Conservation (phyloP, 257 asterid genomes). For the Jacaranda copaia region DNA sequence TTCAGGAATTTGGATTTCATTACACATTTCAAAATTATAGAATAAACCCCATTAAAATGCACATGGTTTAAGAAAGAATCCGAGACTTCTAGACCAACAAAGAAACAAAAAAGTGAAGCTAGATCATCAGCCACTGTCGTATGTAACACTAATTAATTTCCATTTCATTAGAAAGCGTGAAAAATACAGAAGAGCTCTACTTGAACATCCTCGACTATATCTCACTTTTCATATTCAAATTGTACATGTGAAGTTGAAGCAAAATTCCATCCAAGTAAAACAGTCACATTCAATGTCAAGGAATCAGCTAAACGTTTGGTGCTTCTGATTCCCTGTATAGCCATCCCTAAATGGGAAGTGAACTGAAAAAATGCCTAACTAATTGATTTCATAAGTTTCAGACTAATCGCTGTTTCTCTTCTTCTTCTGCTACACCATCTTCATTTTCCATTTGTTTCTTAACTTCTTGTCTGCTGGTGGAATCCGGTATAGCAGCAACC, state of each 20-base stretch:
- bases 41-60: neutral
- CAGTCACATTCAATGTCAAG: neutral
- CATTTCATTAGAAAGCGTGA: neutral
- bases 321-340: neutral
- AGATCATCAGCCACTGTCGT: neutral
- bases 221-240: neutral
- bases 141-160: neutral
- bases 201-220: neutral
- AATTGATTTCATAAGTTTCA: slow-evolving; percentile 20
- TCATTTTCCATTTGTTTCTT: slow-evolving; percentile 35
- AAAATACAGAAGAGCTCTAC: neutral
- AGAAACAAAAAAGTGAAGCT: neutral
- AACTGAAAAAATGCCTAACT: neutral
- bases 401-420: slow-evolving; percentile 54
- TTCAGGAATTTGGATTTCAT: too few species aligned
- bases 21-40: neutral
- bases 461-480: slow-evolving; percentile 35
- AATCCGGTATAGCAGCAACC: slow-evolving; percentile 16
- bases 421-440: slow-evolving; percentile 41
- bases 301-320: neutral
- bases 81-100: neutral
- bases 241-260: slow-evolving; percentile 1
- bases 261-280: neutral
- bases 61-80: neutral
- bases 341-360: neutral